Conservation (phyloP, 495 filamentous ascomycete species). For the Podospora pseudocomata region DNA sequence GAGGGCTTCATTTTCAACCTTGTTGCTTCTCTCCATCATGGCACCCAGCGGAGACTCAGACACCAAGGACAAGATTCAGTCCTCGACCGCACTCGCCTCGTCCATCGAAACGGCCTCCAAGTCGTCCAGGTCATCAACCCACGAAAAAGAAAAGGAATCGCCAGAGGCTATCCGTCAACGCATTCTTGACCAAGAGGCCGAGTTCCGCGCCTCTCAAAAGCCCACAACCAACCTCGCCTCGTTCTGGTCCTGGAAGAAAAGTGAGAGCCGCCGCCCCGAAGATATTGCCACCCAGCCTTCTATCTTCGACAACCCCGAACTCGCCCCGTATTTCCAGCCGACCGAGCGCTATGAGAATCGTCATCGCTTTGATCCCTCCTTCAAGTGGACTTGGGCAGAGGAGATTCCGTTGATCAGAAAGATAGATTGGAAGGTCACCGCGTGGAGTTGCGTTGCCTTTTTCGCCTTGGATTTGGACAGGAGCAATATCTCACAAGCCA, state of each 20-base stretch:
- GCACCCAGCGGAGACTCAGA: not conserved
- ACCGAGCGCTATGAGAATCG: conserved; percentile 48
- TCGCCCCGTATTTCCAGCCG: conserved; percentile 46
- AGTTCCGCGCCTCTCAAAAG: conserved; percentile 5
- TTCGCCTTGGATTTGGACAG: conserved; percentile 29
- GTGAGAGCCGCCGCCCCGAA: conserved; percentile 15
- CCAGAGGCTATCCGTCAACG: conserved; percentile 3
- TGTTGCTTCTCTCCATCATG: conserved; percentile 5
- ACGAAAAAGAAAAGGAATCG: conserved; percentile 1
- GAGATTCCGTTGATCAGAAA: conserved; percentile 36
- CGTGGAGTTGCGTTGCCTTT: conserved; percentile 25
- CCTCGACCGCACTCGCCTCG: not conserved
- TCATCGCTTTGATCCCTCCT: conserved; percentile 49
- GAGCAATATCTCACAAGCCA: conserved; percentile 29
- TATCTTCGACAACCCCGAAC: conserved; percentile 49
- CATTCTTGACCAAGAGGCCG: conserved; percentile 4
- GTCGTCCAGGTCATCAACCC: not conserved
- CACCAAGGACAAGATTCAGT: not conserved
- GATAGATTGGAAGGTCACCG: conserved; percentile 28
- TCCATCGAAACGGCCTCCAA: conserved; percentile 2
- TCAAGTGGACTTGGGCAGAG: conserved; percentile 52
- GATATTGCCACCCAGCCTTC: conserved; percentile 50
- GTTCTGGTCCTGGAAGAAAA: conserved; percentile 1
- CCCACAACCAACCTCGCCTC: conserved; percentile 6
- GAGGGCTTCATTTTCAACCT: not conserved